These are phyloP conservation scores for Penicillium pulvis DNA, from an alignment of 495 filamentous ascomycete genomes.

Conservation along the genomic window DNA sequence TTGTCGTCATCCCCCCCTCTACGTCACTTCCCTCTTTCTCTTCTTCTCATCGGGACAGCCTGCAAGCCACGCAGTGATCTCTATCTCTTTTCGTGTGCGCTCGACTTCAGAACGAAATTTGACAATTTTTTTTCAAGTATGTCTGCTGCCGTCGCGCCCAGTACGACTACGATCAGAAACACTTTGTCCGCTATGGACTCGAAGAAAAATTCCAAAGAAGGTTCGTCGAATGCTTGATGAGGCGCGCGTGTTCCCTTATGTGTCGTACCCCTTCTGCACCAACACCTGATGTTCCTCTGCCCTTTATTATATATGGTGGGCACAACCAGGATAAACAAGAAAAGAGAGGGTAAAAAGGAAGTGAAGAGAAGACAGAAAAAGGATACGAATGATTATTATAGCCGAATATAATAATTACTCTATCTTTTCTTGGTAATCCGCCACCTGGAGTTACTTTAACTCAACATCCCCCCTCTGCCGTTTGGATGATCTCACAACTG, in stretches of 20 bases:
- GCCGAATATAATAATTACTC: conserved; percentile 16
- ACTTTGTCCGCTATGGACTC: conserved; percentile 52
- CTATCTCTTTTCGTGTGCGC: conserved; percentile 15
- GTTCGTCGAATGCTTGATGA: conserved; percentile 18
- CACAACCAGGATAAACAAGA: background rate
- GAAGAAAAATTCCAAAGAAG: conserved; percentile 50
- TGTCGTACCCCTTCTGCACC: conserved; percentile 12
- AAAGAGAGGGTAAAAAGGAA: conserved; percentile 6
- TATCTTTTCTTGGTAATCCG: conserved; percentile 40
- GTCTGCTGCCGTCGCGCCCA: conserved; percentile 52
- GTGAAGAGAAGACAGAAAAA: conserved; percentile 10
- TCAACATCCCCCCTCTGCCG: conserved; percentile 30
- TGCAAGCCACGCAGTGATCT: conserved; percentile 21
- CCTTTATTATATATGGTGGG: background rate
- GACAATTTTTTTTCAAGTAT: conserved; percentile 25
- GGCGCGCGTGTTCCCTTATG: conserved; percentile 10
- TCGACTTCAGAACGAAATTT: conserved; percentile 1
- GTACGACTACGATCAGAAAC: conserved; percentile 38
- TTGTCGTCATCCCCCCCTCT: conserved; percentile 33
- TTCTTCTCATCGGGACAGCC: conserved; percentile 14
- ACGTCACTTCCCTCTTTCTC: conserved; percentile 31
- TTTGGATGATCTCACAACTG: conserved; percentile 52
- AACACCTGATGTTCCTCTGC: background rate
- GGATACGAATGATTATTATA: conserved; percentile 6
- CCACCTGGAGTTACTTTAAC: conserved; percentile 37